phyloP scores from a whole-genome alignment of 177 flowering plant species.

The Telopea speciosissima region DNA sequence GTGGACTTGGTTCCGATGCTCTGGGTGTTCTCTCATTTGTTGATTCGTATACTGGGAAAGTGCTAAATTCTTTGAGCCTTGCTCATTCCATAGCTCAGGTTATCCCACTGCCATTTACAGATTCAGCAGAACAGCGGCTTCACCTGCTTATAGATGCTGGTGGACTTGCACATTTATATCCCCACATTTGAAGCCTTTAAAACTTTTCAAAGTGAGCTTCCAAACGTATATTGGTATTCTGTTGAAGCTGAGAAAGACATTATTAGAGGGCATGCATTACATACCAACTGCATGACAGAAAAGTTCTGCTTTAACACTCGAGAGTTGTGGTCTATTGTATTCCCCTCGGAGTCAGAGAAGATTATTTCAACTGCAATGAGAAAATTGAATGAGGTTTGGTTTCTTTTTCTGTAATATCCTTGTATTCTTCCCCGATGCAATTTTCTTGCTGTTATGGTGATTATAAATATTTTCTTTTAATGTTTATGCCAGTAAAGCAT shows the following conservation, averaged over 20 bases:
- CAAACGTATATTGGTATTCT: conserved; percentile 83
- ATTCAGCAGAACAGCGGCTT: conserved; percentile 81
- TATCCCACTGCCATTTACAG: conserved; percentile 77
- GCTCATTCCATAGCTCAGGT: conserved; percentile 59
- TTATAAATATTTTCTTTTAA: too few relatives aligned
- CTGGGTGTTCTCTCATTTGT: conserved; percentile 73
- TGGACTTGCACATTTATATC: conserved; percentile 59
- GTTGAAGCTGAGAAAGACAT: conserved; percentile 64
- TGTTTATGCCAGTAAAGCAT: too few relatives aligned
- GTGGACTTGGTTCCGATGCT: conserved; percentile 47
- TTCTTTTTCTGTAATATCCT: conserved; percentile 6
- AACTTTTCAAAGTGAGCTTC: conserved; percentile 49
- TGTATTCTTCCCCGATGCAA: too few relatives aligned
- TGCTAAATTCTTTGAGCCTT: conserved; percentile 41
- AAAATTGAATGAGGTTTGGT: conserved; percentile 71
- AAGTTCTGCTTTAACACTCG: conserved; percentile 68
- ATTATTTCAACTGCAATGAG: conserved; percentile 64
- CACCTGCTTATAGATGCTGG: conserved; percentile 68
- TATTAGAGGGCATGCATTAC: conserved; percentile 60
- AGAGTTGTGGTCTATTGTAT: conserved; percentile 80
- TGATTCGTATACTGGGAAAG: conserved; percentile 84
- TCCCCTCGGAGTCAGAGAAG: conserved; percentile 87
- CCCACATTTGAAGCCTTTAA: conserved; percentile 62
- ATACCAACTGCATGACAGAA: conserved; percentile 44
- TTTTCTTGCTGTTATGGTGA: not conserved